Evolutionary conservation across 345 rosid genomes (phyloP).

Genomic region (Populus deltoides): DNA sequence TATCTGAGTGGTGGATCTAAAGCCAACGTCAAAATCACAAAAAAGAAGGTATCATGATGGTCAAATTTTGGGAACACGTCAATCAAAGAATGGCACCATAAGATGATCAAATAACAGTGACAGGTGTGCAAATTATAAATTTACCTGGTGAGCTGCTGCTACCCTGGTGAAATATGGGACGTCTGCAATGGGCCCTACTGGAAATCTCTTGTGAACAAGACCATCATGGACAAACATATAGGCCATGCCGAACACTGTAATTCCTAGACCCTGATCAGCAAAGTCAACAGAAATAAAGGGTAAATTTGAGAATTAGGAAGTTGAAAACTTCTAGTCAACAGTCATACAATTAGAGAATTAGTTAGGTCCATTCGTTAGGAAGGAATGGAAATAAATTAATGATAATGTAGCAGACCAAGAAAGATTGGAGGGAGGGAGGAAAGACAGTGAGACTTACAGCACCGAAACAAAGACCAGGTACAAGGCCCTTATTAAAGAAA

Average conservation of each 20-base stretch:
- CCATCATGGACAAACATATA: conserved; percentile 78
- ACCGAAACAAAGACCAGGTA: conserved; percentile 67
- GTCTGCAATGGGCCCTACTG: conserved; percentile 61
- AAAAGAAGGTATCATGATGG: background rate
- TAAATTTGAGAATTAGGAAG: background rate
- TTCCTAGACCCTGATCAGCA: conserved; percentile 51
- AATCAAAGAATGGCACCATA: background rate
- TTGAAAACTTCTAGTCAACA: background rate
- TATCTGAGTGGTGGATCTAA: conserved; percentile 61
- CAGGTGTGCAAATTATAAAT: background rate
- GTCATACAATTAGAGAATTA: background rate
- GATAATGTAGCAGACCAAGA: background rate
- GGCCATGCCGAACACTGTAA: conserved; percentile 67
- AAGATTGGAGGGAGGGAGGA: background rate
- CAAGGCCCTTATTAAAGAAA: conserved; percentile 45
- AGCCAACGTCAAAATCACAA: background rate
- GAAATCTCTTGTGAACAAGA: conserved; percentile 67
- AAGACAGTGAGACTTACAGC: conserved; percentile 36
- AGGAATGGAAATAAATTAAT: too few relatives aligned
- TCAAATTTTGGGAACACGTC: background rate
- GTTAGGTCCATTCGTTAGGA: background rate
- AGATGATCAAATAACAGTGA: background rate
- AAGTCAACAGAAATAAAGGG: background rate
- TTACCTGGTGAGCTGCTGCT: conserved; percentile 68
- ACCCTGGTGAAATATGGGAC: conserved; percentile 57